These are phyloP conservation scores for Porodaedalea pini DNA, from an alignment of 1,284 basidiomycete genomes.

Conservation along the genomic window DNA sequence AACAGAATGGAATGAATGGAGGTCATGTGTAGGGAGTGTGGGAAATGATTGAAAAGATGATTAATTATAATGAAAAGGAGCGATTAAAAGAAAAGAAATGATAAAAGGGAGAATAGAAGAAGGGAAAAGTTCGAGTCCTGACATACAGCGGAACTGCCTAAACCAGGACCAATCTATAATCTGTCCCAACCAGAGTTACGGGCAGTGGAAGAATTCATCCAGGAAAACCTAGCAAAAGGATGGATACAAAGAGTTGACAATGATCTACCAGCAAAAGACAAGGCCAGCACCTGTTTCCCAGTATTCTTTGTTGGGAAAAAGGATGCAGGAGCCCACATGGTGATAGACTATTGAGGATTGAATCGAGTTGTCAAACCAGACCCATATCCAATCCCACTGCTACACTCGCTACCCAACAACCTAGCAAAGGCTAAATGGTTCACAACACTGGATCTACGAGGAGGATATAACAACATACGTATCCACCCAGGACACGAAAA, in stretches of 20 bases:
- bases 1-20: too few species aligned
- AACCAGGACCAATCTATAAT: background rate
- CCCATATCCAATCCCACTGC: constrained; percentile 39
- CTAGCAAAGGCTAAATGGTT: constrained; percentile 24
- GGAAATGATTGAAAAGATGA: too few species aligned
- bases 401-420: constrained; percentile 35
- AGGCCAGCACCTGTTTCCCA: too few species aligned
- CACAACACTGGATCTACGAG: constrained; percentile 32
- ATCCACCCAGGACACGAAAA: constrained; percentile 17
- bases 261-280: too few species aligned
- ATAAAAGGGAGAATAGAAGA: too few species aligned
- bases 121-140: too few species aligned
- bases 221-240: constrained; percentile 23
- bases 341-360: constrained; percentile 32
- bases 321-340: constrained; percentile 27
- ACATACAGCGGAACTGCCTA: too few species aligned
- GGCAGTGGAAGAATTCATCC: constrained; percentile 21
- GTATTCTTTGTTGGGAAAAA: constrained; percentile 21
- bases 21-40: too few species aligned
- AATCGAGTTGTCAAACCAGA: constrained; percentile 32
- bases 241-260: too few species aligned
- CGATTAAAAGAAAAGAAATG: too few species aligned
- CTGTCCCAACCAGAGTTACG: constrained; percentile 24
- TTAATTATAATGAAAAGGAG: too few species aligned
- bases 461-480: constrained; percentile 28